phyloP scores from a whole-genome alignment of 164 flowering plant genomes.

The Vitis amurensis region DNA sequence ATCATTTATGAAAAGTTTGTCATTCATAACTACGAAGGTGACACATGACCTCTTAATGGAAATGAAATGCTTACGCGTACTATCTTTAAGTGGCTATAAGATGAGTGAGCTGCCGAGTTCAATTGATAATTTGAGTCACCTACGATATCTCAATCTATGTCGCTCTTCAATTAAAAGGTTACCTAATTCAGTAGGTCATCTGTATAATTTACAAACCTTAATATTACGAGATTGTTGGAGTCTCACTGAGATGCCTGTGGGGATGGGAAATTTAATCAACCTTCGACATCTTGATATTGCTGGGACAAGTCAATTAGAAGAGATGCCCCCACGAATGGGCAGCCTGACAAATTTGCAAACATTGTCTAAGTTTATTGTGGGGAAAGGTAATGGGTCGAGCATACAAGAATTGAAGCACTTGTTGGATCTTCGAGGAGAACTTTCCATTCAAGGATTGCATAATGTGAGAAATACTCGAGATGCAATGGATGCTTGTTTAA shows the following conservation, averaged over 20 bases:
- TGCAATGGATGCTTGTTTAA: background rate
- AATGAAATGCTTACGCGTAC: slow-evolving; percentile 10
- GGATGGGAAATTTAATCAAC: background rate
- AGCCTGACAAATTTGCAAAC: slow-evolving; percentile 11
- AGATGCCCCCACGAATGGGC: slow-evolving; percentile 10
- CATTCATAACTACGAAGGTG: background rate
- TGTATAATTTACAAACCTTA: slow-evolving; percentile 15
- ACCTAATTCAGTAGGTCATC: slow-evolving; percentile 9
- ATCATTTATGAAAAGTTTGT: slow-evolving; percentile 1
- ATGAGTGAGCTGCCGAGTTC: slow-evolving; percentile 12
- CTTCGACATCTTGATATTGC: slow-evolving; percentile 10
- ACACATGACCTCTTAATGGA: too few relatives aligned
- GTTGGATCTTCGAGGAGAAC: slow-evolving; percentile 3
- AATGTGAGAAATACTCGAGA: background rate
- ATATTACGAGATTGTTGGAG: background rate
- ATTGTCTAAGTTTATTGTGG: slow-evolving; percentile 8
- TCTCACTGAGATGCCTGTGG: slow-evolving; percentile 6
- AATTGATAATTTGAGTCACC: slow-evolving; percentile 4
- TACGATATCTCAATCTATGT: slow-evolving; percentile 20
- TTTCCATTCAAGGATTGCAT: slow-evolving; percentile 14
- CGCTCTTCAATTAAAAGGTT: background rate
- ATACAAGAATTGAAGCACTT: slow-evolving; percentile 11
- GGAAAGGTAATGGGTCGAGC: background rate
- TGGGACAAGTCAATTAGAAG: background rate
- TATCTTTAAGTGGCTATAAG: slow-evolving; percentile 9